Base-by-base conservation (phyloP, 371 early-diverging fungal species). In the Zopfochytrium polystomum region DNA sequence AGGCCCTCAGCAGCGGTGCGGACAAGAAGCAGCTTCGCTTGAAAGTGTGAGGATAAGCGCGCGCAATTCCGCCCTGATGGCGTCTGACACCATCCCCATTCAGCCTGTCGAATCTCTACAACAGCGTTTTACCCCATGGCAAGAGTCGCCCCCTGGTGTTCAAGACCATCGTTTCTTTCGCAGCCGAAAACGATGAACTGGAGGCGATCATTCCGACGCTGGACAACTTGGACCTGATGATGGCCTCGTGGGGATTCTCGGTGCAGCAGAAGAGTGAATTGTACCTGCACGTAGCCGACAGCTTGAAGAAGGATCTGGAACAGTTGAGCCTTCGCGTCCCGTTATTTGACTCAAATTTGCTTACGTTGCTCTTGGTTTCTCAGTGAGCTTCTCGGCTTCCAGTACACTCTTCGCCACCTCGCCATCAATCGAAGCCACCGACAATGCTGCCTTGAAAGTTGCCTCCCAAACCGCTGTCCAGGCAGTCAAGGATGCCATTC, bases 81-180 rank as follows among this genome's bases (percentile, higher is more conserved):
- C n/a, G 45, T 29, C 50, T 50, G 43, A 23, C 23, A 32, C 52
- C 56, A 32, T 61, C 30, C 57, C 54, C 13, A 4, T 55, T 27
- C 70, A 92, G 90, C 43, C 82, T 93, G 45, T 84, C 87, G 60
- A 92, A 89, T 76, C 75, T 92, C 60, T 91, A 86, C 81, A 90
- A 87, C 72, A 80, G 81, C 53, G 77, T 89, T 57, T 86, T 83
- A 32, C 67, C 75, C 65, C 75, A 80, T 55, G 83, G 80, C 52
- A 70, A 85, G 47, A 79, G 82, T 52, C 87, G 91, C 35, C 86
- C 86, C 59, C 66, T 79, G 34, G 87, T 88, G 48, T 92, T 90
- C 70, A 62, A 79, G 50, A 82, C 86, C 50, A 84, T 95, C 58
- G 79, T 93, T 18, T 79, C 84, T 47, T 82, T 89, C 56, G 91